Base-by-base conservation (phyloP, 768 basidiomycete genomes). In the Hericium coralloides region DNA sequence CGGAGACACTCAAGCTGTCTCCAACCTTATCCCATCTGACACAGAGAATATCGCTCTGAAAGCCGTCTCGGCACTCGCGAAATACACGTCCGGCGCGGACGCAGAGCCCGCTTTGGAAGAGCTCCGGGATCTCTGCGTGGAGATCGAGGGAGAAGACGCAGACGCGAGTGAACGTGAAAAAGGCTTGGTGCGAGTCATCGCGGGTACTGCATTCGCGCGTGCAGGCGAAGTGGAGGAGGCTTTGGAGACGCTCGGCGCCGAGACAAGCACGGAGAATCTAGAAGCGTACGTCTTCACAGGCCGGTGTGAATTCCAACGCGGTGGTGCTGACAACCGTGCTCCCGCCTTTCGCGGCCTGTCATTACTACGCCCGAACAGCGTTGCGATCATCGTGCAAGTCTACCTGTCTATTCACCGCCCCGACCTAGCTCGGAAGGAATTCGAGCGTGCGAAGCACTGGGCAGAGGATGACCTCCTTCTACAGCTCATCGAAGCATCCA, bases 201-300 rank as follows among this genome's bases (percentile, higher is more conserved):
- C 91, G 31, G 92, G 85, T n/a, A 92, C 87, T 12, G 90, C 92
- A 0, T 95, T 95, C 68, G 79, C 85, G 15, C 74, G 81, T 37
- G 89, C 89, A 15, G 87, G 85, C 2, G 94, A 97, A 71, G 72
- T 89, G 12, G 94, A 97, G 70, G 94, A 98, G 71, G 94, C 93
- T 2, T 73, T 97, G 23, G 94, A 95, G 70, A 94, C 90, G 0
- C 76, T 98, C 36, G 84, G 85, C 8, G 80, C 73, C 10, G 79
- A 79, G 45, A 67, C 79, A 6, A 86, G 84, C 50, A 82, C 82
- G 36, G 80, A 86, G 60, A 89, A 91, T 63, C 79, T 93, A 38
- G 94, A 98, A 76, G 89, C 90, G 93, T 95, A 70, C 64, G 90
- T 79, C 7, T 20, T 54, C 49, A 57, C 49, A 18, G n/a, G 49